A percentile compares a stretch with the other conserved stretches of the same genome.
phyloP scores from a whole-genome alignment of 208 protist genomes.

The Acanthamoeba comandoni region DNA sequence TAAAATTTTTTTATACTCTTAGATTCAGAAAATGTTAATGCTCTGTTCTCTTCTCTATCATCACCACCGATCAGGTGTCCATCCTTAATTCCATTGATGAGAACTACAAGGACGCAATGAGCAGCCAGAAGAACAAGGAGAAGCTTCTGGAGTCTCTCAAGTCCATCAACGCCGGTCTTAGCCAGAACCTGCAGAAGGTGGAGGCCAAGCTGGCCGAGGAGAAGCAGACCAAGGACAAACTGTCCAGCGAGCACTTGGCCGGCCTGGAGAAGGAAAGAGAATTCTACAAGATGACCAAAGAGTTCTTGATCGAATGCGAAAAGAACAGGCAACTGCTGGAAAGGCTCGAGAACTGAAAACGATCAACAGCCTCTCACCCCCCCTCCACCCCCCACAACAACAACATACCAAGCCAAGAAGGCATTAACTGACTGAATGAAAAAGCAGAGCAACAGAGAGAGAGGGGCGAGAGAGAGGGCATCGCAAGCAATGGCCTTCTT shows the following conservation, averaged over 20 bases:
- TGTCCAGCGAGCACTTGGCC: constrained; percentile 76
- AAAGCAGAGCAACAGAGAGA: too few relatives aligned
- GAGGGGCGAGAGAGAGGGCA: too few relatives aligned
- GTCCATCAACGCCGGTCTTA: constrained; percentile 80
- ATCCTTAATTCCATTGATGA: constrained; percentile 82
- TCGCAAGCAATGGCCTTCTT: too few relatives aligned
- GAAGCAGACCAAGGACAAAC: constrained; percentile 65
- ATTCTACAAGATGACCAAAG: constrained; percentile 85
- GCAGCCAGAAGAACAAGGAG: constrained; percentile 75
- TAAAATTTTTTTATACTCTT: too few relatives aligned
- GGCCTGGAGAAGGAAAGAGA: constrained; percentile 85
- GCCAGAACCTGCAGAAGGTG: constrained; percentile 78
- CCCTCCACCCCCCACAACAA: too few relatives aligned
- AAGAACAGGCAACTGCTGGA: constrained; percentile 69
- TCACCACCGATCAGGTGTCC: constrained; percentile 75
- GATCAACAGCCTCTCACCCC: too few relatives aligned
- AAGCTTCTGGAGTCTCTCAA: constrained; percentile 84
- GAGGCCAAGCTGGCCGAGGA: constrained; percentile 51
- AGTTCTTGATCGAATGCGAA: constrained; percentile 82
- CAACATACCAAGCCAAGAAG: too few relatives aligned
- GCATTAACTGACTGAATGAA: too few relatives aligned
- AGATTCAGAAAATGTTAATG: background rate
- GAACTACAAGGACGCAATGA: constrained; percentile 79
- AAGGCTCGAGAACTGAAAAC: constrained; percentile 16
- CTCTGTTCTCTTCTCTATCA: background rate